phyloP scores from a whole-genome alignment of 2,329 filamentous ascomycete species.

The Colletotrichum destructivum region DNA sequence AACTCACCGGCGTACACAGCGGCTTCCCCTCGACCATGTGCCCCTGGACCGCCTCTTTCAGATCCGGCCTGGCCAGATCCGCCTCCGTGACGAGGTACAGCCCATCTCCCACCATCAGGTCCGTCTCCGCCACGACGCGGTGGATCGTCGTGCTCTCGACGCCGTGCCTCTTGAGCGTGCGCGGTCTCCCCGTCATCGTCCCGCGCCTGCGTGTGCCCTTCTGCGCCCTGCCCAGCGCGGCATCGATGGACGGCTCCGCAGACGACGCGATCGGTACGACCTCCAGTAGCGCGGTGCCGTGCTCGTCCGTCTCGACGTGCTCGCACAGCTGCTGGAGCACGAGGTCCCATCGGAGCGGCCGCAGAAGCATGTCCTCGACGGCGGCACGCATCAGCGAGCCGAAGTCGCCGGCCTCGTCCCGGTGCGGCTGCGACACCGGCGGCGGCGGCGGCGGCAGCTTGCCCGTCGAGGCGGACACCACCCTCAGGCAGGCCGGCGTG shows the following conservation, averaged over 20 bases:
- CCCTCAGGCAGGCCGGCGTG: neutral
- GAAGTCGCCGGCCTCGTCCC: slow-evolving; percentile 4
- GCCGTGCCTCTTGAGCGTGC: neutral
- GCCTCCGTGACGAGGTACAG: slow-evolving; percentile 19
- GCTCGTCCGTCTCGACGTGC: slow-evolving; percentile 5
- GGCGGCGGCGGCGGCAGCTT: neutral
- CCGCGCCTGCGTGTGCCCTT: too few relatives aligned
- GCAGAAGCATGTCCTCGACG: slow-evolving; percentile 17
- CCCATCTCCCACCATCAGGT: slow-evolving; percentile 3
- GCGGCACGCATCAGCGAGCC: slow-evolving; percentile 13
- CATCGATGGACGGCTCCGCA: neutral
- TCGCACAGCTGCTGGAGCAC: slow-evolving; percentile 15
- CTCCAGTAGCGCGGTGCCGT: slow-evolving; percentile 3
- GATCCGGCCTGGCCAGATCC: slow-evolving; percentile 19
- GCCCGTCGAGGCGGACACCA: neutral
- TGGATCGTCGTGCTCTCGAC: neutral
- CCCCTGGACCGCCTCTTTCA: slow-evolving; percentile 19
- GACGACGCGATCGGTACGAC: slow-evolving; percentile 20
- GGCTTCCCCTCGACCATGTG: slow-evolving; percentile 23
- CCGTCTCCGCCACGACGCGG: neutral
- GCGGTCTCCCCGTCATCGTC: neutral
- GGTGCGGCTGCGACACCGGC: too few relatives aligned
- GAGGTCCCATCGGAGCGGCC: slow-evolving; percentile 22
- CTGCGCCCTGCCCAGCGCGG: neutral
- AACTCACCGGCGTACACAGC: slow-evolving; percentile 27